Base-by-base conservation (phyloP, 805 yeast species). In the Tetrapisispora nanseiensis region DNA sequence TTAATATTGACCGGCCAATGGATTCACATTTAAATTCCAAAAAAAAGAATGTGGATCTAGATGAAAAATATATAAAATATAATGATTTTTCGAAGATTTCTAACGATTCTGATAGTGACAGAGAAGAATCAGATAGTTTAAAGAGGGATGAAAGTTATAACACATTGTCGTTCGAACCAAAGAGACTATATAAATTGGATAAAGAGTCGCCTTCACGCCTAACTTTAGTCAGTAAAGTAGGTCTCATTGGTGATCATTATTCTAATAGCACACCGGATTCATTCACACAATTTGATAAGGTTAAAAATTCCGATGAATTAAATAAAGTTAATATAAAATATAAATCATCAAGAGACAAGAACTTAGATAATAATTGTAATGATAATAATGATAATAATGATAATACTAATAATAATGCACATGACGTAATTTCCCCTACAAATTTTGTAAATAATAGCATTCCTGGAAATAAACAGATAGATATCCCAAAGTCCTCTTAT, bases 221-320 rank as follows among this genome's bases (percentile, higher is more conserved):
- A 3, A 65, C 64, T 41, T 52, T 75, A 32, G 67, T 74, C 11
- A 66, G 18, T 24, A 23, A 35, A 35, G 12, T 11, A 11, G 38
- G 31, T 24, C 11, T 23, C 7, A 16, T 35, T 8, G 37, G 10
- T 19, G 22, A 31, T 23, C 8, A 23, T 11, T 28, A 21, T 24
- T 11, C 23, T 26, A 26, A 19, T n/a, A 4, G 21, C n/a, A 23
- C 35, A 7, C 10, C 35, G 13, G 21, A 18, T 18, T 20, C n/a
- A 20, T 32, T 32, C 21, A 20, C 19, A 20, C 6, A 6, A 10
- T 11, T 6, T 26, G 29, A 11, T 26, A 6, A 26, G 13, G 13
- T 26, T 18, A 24, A 38, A 7, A 37, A 33, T 12, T 10, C 24
- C 20, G n/a, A 65, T 82, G 50, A 15, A n/a, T n/a, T n/a, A n/a